Evolutionary conservation across 2,329 filamentous ascomycete species (phyloP).

Genomic region (Aspergillus hiratsukae): DNA sequence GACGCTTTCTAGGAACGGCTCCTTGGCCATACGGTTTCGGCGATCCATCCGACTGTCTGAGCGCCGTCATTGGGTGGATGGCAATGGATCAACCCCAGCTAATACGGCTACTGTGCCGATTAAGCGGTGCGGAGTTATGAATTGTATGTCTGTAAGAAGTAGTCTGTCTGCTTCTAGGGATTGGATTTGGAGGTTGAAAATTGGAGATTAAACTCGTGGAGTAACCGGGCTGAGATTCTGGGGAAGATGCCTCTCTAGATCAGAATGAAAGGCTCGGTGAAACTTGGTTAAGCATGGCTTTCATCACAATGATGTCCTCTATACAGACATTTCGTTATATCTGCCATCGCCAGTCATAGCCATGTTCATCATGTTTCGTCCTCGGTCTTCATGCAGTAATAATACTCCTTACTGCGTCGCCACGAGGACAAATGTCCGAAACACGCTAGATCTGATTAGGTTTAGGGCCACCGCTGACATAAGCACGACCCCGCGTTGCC

Average conservation of each 20-base stretch:
- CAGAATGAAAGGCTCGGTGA: neutral
- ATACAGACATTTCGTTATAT: neutral
- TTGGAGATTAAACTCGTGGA: neutral
- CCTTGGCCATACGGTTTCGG: conserved; percentile 10
- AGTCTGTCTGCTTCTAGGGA: neutral
- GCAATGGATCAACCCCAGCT: neutral
- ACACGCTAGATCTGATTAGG: neutral
- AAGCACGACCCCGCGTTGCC: neutral
- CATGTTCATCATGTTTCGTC: neutral
- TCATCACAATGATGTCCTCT: neutral
- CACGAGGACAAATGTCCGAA: neutral
- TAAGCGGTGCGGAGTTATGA: neutral
- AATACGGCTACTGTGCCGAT: neutral
- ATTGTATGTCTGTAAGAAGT: neutral
- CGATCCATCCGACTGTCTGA: conserved; percentile 7
- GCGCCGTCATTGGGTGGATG: conserved; percentile 8
- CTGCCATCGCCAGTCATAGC: neutral
- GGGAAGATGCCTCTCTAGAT: neutral
- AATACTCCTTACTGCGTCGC: neutral
- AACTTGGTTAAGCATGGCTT: neutral
- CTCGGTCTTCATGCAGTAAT: neutral
- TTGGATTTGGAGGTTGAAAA: neutral
- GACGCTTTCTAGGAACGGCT: conserved; percentile 1
- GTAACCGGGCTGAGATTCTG: neutral
- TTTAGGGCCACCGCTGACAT: neutral